Evolutionary conservation across 192 early-diverging fungal species (phyloP), one percentile per base, ranked within the genome.

Genomic region (Gonapodya sp.): DNA sequence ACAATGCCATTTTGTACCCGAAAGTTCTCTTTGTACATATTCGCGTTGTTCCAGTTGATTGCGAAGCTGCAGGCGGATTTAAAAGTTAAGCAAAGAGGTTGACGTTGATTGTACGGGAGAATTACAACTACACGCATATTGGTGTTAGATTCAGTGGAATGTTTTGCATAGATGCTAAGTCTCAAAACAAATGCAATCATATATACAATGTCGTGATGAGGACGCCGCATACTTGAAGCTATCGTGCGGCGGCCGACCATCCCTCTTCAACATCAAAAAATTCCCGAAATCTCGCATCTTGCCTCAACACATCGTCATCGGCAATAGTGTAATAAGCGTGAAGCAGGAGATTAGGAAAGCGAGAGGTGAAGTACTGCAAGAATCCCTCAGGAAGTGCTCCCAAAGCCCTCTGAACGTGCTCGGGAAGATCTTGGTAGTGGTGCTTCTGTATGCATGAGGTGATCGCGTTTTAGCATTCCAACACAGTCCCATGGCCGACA

Each of bases 401-500:
- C 33, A 97, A 85, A 0, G 93, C 86, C 37, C 89, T 86, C 81
- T 95, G 91, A 30, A 95, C 93, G 82, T 91, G 86, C 35, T 85
- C 84, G 1, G 95, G 91, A 80, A 97, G 86, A 84, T 98, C 97
- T 84, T 96, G 95, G 85, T 95, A 98, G 83, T 98, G 97, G 82
- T 97, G 95, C 93, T 97, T 97, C 93, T 95, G 83, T 34, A 30
- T 24, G 46, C 8, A 24, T 8, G 8, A 8, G 46, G 8, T 16
- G 24, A 64, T 64, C 46, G 24, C 8, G 46, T 64, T 24, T 64
- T 24, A 8, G 46, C 46, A 8, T n/a, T n/a, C 79, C 14, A 73
- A 24, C 30, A 31, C 34, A 16, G 18, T 73, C 79, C 37, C 1
- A 24, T 32, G 36, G 31, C 73, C 0, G 0, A 80, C 35, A 32